These are phyloP conservation scores for Penicillium coprophilum DNA, from an alignment of 495 filamentous ascomycete species.

Conservation along the genomic window DNA sequence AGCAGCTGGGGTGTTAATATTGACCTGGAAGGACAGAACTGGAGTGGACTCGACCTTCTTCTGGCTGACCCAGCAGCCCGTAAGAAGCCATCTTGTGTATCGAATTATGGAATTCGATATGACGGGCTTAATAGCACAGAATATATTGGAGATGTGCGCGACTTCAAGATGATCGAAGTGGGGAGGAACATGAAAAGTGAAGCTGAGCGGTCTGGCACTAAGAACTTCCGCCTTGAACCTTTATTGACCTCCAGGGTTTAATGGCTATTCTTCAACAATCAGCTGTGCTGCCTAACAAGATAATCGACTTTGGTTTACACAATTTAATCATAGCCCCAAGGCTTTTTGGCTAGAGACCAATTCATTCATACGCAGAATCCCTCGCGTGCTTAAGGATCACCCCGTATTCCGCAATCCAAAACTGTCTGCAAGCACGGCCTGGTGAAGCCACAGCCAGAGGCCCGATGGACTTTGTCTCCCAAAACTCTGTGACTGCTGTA, in stretches of 20 bases:
- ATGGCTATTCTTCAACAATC: constrained; percentile 7
- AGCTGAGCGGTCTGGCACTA: constrained; percentile 29
- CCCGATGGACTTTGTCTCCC: constrained; percentile 26
- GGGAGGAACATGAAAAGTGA: constrained; percentile 19
- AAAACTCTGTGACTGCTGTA: constrained; percentile 22
- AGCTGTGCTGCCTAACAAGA: not conserved
- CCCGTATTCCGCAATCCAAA: constrained; percentile 20
- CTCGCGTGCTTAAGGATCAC: constrained; percentile 12
- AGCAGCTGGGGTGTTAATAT: constrained; percentile 20
- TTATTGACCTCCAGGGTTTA: constrained; percentile 2
- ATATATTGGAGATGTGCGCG: not conserved
- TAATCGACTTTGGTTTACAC: not conserved
- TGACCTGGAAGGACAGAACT: constrained; percentile 11
- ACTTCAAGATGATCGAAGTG: constrained; percentile 7
- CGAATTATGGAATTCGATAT: not conserved
- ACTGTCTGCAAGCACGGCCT: constrained; percentile 9
- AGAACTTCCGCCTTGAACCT: constrained; percentile 7
- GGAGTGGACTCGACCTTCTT: constrained; percentile 47
- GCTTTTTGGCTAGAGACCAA: not conserved
- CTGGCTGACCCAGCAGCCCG: constrained; percentile 48
- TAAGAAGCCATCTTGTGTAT: constrained; percentile 45
- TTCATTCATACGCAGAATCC: not conserved
- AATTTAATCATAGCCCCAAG: not conserved
- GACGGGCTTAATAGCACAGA: not conserved
- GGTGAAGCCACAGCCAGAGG: constrained; percentile 11